phyloP scores from a whole-genome alignment of 306 rosid species.

The Bauhinia variegata region DNA sequence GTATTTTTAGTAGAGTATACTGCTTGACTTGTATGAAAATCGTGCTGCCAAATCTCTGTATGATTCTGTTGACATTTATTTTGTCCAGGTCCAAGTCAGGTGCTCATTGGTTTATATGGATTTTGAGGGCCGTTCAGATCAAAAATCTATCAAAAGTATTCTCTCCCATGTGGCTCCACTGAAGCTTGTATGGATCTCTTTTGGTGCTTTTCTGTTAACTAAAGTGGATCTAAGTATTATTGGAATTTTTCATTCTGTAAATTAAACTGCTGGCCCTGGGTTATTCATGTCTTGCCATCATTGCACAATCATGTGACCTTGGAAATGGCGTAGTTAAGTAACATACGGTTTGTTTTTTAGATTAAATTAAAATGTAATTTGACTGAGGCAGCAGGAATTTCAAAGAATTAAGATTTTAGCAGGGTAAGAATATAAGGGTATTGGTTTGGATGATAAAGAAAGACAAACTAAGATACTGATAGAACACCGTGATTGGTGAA shows the following conservation, averaged over 20 bases:
- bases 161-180: conserved; percentile 96
- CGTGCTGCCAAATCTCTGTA: conserved; percentile 1
- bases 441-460: conserved; percentile 4
- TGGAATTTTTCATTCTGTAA: neutral
- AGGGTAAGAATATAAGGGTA: neutral
- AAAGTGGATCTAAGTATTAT: conserved; percentile 17
- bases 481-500: too few relatives aligned
- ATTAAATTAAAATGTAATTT: neutral
- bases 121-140: conserved; percentile 97
- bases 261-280: neutral
- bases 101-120: conserved; percentile 84
- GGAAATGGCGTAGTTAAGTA: neutral
- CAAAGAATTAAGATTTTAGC: conserved; percentile 13
- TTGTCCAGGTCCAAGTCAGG: conserved; percentile 82
- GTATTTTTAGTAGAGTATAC: conserved; percentile 2
- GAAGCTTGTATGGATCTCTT: conserved; percentile 68
- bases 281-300: conserved; percentile 20
- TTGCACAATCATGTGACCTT: conserved; percentile 20
- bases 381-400: neutral
- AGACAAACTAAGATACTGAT: neutral
- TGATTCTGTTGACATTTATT: conserved; percentile 18
- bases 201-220: conserved; percentile 21
- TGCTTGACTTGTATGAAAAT: neutral
- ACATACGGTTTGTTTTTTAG: neutral
- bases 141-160: conserved; percentile 86